phyloP scores from a whole-genome alignment of 805 yeast genomes.

The Torulaspora quercuum region DNA sequence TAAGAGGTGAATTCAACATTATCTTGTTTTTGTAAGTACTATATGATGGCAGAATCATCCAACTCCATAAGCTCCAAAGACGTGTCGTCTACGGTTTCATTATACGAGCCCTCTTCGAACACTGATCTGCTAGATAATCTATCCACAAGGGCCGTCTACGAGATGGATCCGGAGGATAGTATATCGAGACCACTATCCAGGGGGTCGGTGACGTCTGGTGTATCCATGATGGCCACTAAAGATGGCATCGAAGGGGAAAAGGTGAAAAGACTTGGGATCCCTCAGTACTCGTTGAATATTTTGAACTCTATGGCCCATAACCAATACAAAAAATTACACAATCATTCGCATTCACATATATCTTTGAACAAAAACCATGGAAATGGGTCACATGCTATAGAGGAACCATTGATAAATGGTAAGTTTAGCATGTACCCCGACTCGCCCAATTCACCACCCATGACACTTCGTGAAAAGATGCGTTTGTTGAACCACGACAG shows the following conservation, averaged over 20 bases:
- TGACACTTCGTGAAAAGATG: constrained; percentile 46
- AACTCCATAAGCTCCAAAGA: constrained; percentile 25
- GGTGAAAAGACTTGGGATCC: constrained; percentile 44
- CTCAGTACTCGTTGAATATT: constrained; percentile 39
- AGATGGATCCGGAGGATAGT: constrained; percentile 26
- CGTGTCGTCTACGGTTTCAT: constrained; percentile 24
- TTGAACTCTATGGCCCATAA: constrained; percentile 37
- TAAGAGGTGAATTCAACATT: too few relatives aligned
- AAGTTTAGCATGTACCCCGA: constrained; percentile 19
- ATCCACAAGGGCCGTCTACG: constrained; percentile 24
- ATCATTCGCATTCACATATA: constrained; percentile 9
- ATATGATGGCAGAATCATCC: constrained; percentile 27
- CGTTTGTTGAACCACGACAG: constrained; percentile 38
- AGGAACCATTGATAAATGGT: constrained; percentile 7
- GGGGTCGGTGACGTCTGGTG: constrained; percentile 58
- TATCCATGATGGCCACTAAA: constrained; percentile 71
- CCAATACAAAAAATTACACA: constrained; percentile 15
- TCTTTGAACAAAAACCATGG: constrained; percentile 6
- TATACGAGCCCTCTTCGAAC: constrained; percentile 18
- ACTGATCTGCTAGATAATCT: constrained; percentile 19
- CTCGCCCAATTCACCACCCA: constrained; percentile 38
- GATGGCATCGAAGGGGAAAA: constrained; percentile 69
- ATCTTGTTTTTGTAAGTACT: too few relatives aligned
- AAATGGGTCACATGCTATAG: constrained; percentile 6
- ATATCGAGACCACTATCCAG: constrained; percentile 58